These are phyloP conservation scores for Fusarium chlamydosporum DNA, from an alignment of 2,329 filamentous ascomycete genomes.

Conservation along the genomic window DNA sequence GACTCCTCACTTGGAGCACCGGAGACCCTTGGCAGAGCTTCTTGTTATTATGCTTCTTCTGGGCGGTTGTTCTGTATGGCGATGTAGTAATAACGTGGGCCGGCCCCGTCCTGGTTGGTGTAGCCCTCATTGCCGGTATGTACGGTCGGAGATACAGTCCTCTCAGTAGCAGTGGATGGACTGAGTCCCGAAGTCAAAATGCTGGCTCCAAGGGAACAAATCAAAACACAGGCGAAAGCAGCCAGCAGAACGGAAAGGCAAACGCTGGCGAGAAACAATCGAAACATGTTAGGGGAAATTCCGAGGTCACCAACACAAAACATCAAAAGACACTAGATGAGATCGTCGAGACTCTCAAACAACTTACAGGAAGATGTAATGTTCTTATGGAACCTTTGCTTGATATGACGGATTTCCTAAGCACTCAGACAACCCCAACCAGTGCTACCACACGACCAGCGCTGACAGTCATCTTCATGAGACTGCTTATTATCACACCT, in stretches of 20 bases:
- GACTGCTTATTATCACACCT: slow-evolving; percentile 88
- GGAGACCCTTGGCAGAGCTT: slow-evolving; percentile 98
- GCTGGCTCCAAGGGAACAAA: slow-evolving; percentile 38
- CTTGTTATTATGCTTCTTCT: slow-evolving; percentile 85
- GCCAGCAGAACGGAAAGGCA: slow-evolving; percentile 49
- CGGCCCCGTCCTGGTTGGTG: slow-evolving; percentile 85
- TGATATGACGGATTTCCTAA: slow-evolving; percentile 91
- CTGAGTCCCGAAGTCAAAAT: slow-evolving; percentile 61
- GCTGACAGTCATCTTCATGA: slow-evolving; percentile 88
- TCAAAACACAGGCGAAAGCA: slow-evolving; percentile 33
- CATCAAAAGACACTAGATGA: slow-evolving; percentile 97
- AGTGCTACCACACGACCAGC: slow-evolving; percentile 92
- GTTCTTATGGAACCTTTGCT: slow-evolving; percentile 90
- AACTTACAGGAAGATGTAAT: slow-evolving; percentile 92
- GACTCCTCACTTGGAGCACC: slow-evolving; percentile 92
- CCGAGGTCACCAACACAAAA: slow-evolving; percentile 75
- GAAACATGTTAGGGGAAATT: slow-evolving; percentile 62
- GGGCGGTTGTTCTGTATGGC: slow-evolving; percentile 88
- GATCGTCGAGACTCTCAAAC: slow-evolving; percentile 92
- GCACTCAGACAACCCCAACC: slow-evolving; percentile 89
- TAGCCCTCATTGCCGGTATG: slow-evolving; percentile 89
- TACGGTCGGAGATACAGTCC: slow-evolving; percentile 92
- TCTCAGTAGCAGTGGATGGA: slow-evolving; percentile 85
- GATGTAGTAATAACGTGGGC: slow-evolving; percentile 84
- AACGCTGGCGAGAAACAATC: slow-evolving; percentile 49